A percentile compares a stretch with the other conserved stretches of the same genome.
phyloP scores from a whole-genome alignment of 1,284 basidiomycete species.

The Inonotus hispidus region DNA sequence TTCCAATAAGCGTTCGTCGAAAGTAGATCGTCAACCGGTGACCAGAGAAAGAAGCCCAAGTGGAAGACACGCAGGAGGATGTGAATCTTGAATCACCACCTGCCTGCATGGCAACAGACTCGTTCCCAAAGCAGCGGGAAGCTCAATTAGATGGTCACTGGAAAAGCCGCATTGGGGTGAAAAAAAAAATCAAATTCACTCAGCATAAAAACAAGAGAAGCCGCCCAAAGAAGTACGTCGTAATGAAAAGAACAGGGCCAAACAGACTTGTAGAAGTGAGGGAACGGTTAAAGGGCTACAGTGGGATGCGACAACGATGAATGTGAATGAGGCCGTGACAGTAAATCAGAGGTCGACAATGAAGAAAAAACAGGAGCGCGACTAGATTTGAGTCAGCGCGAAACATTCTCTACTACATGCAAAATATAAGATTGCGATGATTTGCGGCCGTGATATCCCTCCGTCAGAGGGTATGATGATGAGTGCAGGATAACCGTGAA shows the following conservation, averaged over 20 bases:
- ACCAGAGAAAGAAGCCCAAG: too few relatives aligned
- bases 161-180: not conserved
- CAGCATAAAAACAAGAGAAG: constrained; percentile 7
- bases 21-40: too few relatives aligned
- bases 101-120: too few relatives aligned
- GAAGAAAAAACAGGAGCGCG: not conserved
- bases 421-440: constrained; percentile 8
- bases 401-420: constrained; percentile 19
- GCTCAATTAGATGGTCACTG: not conserved
- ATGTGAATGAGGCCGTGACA: constrained; percentile 5
- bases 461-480: constrained; percentile 23
- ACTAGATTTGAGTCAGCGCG: constrained; percentile 7
- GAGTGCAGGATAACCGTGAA: constrained; percentile 22
- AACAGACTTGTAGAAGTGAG: not conserved
- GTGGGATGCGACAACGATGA: constrained; percentile 6
- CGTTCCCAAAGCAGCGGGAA: not conserved
- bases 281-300: constrained; percentile 4
- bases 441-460: constrained; percentile 19
- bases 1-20: too few relatives aligned
- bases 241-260: not conserved
- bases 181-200: not conserved
- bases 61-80: too few relatives aligned
- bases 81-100: too few relatives aligned
- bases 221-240: constrained; percentile 10
- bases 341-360: not conserved